A percentile compares a stretch with the other conserved stretches of the same genome.
phyloP scores from a whole-genome alignment of 805 yeast species.

The Candida rishiriensis region DNA sequence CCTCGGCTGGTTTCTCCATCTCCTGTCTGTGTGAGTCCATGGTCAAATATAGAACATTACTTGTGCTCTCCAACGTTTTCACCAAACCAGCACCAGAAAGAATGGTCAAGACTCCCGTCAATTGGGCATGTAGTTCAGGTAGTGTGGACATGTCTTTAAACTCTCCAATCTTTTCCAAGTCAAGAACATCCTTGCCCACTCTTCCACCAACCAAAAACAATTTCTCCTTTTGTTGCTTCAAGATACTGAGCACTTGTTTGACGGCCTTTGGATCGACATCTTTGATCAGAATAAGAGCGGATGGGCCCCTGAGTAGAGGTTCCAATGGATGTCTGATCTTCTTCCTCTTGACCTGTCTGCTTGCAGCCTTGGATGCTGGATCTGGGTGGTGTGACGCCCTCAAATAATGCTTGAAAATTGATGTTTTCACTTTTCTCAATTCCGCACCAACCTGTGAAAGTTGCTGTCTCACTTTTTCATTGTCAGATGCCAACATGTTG shows the following conservation, averaged over 20 bases:
- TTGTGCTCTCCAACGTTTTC: constrained; percentile 68
- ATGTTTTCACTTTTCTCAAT: constrained; percentile 63
- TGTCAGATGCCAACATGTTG: constrained; percentile 68
- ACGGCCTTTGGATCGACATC: constrained; percentile 69
- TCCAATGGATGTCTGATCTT: constrained; percentile 60
- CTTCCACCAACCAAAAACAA: constrained; percentile 83
- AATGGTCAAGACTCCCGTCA: constrained; percentile 77
- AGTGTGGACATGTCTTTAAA: constrained; percentile 74
- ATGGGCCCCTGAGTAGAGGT: constrained; percentile 76
- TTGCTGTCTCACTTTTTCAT: constrained; percentile 56
- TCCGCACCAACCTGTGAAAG: constrained; percentile 64
- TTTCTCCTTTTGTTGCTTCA: constrained; percentile 65
- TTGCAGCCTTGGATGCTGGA: constrained; percentile 63
- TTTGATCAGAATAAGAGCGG: constrained; percentile 69
- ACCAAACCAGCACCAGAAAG: constrained; percentile 89
- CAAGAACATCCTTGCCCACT: constrained; percentile 57
- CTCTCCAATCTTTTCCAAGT: constrained; percentile 46
- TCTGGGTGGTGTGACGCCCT: constrained; percentile 65
- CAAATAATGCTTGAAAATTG: constrained; percentile 70
- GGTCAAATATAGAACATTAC: constrained; percentile 67
- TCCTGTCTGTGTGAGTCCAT: constrained; percentile 52
- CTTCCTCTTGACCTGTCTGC: constrained; percentile 33
- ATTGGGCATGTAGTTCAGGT: constrained; percentile 70
- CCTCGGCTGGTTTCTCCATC: constrained; percentile 16
- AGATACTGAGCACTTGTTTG: constrained; percentile 52